Evolutionary conservation across 306 rosid species (phyloP).

Genomic region (Oemleria cerasiformis): DNA sequence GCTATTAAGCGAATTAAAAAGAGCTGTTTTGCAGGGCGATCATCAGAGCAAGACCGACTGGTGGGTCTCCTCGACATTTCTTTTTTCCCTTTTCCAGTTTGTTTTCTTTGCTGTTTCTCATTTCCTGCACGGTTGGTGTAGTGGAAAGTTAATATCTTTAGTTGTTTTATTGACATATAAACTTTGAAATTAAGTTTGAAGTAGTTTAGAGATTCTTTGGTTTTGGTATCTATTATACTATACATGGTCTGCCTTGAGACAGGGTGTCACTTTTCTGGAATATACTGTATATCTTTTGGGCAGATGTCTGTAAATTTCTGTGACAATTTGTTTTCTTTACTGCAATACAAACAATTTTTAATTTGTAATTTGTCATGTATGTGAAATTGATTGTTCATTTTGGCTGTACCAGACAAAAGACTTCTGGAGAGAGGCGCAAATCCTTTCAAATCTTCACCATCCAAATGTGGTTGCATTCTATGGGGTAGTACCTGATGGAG

Average conservation of each 20-base stretch:
- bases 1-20: constrained; percentile 35
- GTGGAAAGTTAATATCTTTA: not conserved
- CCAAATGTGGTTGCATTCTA: constrained; percentile 39
- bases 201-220: not conserved
- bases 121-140: not conserved
- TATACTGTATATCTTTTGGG: not conserved
- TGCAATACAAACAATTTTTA: not conserved
- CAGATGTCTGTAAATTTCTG: not conserved
- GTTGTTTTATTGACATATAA: not conserved
- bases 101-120: not conserved
- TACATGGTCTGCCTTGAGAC: not conserved
- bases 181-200: not conserved
- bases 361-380: constrained; percentile 2
- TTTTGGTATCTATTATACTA: not conserved
- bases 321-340: not conserved
- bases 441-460: constrained; percentile 35
- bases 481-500: constrained; percentile 35
- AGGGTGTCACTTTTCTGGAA: not conserved
- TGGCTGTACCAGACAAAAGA: constrained; percentile 25
- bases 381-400: constrained; percentile 4
- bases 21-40: constrained; percentile 31
- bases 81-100: not conserved
- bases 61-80: constrained; percentile 15
- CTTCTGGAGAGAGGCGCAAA: constrained; percentile 39
- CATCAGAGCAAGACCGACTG: constrained; percentile 33